Evolutionary conservation across 2,329 filamentous ascomycete genomes (phyloP).

Genomic region (Trichoderma pleuroti): DNA sequence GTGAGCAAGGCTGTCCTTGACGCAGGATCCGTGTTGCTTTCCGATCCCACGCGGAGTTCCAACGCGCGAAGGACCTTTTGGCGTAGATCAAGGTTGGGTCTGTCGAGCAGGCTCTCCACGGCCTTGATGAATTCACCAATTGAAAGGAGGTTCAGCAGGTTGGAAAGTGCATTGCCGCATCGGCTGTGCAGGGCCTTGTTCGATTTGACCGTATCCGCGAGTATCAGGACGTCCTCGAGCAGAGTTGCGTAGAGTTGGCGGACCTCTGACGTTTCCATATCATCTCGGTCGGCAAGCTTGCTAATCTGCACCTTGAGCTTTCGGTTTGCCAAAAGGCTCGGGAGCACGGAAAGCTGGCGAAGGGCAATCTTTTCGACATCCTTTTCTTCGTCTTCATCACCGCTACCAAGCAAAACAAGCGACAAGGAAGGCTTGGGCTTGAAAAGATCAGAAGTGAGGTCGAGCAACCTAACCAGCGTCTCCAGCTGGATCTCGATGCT

Average conservation of each 20-base stretch:
- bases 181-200: slow-evolving; percentile 54
- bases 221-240: slow-evolving; percentile 59
- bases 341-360: slow-evolving; percentile 54
- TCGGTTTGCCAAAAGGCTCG: slow-evolving; percentile 55
- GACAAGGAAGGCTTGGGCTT: slow-evolving; percentile 72
- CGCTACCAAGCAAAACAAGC: slow-evolving; percentile 62
- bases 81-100: slow-evolving; percentile 69
- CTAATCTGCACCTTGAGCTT: slow-evolving; percentile 54
- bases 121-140: slow-evolving; percentile 87
- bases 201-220: slow-evolving; percentile 62
- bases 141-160: slow-evolving; percentile 78
- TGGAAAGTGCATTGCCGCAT: slow-evolving; percentile 69
- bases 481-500: slow-evolving; percentile 71
- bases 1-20: slow-evolving; percentile 70
- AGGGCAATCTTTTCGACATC: slow-evolving; percentile 51
- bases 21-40: slow-evolving; percentile 63
- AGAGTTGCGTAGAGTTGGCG: slow-evolving; percentile 67
- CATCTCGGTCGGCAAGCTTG: slow-evolving; percentile 57
- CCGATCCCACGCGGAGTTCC: slow-evolving; percentile 72
- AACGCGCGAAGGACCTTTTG: slow-evolving; percentile 78
- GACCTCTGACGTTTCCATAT: slow-evolving; percentile 63
- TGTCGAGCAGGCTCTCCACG: slow-evolving; percentile 75
- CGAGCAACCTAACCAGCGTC: slow-evolving; percentile 72
- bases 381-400: slow-evolving; percentile 45
- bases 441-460: slow-evolving; percentile 71